Conservation (phyloP, 257 asterid genomes). For the Primulina eburnea region DNA sequence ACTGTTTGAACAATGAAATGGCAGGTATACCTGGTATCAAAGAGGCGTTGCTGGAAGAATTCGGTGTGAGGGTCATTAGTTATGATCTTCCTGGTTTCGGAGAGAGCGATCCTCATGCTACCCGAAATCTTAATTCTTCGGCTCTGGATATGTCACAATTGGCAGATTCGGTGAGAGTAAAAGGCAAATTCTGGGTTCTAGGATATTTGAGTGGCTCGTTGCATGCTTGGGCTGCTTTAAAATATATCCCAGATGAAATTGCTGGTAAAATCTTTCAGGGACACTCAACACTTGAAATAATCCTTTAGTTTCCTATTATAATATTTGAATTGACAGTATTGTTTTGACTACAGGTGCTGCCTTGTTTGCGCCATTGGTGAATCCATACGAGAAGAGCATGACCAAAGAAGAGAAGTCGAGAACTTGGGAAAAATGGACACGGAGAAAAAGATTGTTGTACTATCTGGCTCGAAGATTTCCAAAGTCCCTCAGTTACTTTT, state of each 20-base stretch:
- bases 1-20: conserved; percentile 17
- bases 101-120: conserved; percentile 81
- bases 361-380: conserved; percentile 74
- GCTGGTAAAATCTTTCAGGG: conserved; percentile 45
- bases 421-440: conserved; percentile 72
- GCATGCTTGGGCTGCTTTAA: conserved; percentile 90
- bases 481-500: conserved; percentile 55
- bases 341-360: conserved; percentile 55
- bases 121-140: conserved; percentile 65
- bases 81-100: conserved; percentile 94
- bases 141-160: conserved; percentile 68
- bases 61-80: conserved; percentile 70
- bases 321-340: background rate
- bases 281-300: background rate
- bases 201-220: conserved; percentile 75
- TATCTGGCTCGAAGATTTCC: conserved; percentile 74
- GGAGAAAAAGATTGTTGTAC: conserved; percentile 46
- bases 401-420: conserved; percentile 62
- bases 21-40: conserved; percentile 68
- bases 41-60: conserved; percentile 59
- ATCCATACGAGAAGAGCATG: conserved; percentile 80
- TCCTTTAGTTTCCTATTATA: background rate
- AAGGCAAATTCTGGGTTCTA: conserved; percentile 75
- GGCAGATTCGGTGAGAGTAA: conserved; percentile 54
- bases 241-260: conserved; percentile 60